Evolutionary conservation across 345 rosid species (phyloP).

Genomic region (Ceriops zippeliana): DNA sequence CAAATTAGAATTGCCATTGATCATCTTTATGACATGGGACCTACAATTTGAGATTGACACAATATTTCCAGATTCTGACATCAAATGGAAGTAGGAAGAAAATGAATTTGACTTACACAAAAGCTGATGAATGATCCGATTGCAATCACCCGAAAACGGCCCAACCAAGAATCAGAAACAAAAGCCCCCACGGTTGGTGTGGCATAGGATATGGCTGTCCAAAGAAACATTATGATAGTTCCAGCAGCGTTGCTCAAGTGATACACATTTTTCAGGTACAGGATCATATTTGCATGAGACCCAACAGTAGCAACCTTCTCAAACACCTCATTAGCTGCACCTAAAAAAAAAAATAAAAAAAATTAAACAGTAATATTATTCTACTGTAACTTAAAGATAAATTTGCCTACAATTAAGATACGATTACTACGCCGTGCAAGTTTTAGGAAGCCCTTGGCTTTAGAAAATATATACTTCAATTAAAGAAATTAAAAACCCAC

Average conservation of each 20-base stretch:
- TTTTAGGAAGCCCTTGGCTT: too few relatives aligned
- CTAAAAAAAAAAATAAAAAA: not conserved
- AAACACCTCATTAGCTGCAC: constrained; percentile 55
- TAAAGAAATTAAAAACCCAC: too few relatives aligned
- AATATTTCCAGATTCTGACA: too few relatives aligned
- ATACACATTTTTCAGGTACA: constrained; percentile 34
- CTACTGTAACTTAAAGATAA: not conserved
- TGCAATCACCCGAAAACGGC: constrained; percentile 43
- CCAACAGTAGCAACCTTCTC: constrained; percentile 49
- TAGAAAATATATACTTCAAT: too few relatives aligned
- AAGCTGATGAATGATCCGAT: constrained; percentile 32
- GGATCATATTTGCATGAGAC: constrained; percentile 44
- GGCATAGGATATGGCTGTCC: constrained; percentile 40
- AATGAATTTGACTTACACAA: constrained; percentile 23
- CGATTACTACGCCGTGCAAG: too few relatives aligned
- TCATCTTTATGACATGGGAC: too few relatives aligned
- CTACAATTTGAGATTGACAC: too few relatives aligned
- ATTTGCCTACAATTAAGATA: too few relatives aligned
- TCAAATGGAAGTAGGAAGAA: not conserved
- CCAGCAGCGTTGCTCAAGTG: constrained; percentile 33
- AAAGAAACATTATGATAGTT: constrained; percentile 37
- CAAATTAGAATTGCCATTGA: not conserved
- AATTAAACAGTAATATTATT: not conserved
- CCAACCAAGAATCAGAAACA: constrained; percentile 48
- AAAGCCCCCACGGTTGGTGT: constrained; percentile 45